Base-by-base conservation (phyloP, 2,329 filamentous ascomycete species). In the Magnaporthiopsis incrustans region DNA sequence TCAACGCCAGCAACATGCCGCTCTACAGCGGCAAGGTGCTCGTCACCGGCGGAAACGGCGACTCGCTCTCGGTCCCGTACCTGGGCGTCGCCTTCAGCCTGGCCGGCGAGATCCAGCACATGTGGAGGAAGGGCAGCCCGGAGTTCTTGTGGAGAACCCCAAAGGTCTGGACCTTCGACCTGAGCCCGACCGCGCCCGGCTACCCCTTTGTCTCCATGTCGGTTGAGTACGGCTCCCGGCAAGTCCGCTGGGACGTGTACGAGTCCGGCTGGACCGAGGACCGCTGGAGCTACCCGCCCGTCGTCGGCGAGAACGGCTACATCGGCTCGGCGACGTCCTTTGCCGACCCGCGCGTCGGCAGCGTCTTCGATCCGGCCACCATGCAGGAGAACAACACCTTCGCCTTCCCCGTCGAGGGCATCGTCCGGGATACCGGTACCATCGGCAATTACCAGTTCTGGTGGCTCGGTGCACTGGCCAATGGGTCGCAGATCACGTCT, bases 401-500 rank as follows among this genome's bases (percentile, higher is more conserved):
- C 11, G 14, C 32, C 33, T 26, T 44, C n/a, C 59, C 59, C 33
- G 14, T 60, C 25, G 22, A 35, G 22, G 25, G 33, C 25, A 22
- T 25, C 22, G 22, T 53, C 6, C 44, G 44, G 7, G 3, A 22
- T 7, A 53, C 8, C 44, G 44, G 44, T 10, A 25, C 2, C 18
- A 53, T 53, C 18, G 44, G 44, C 44, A 10, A 4, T 4, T 53
- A 53, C 44, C 44, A 14, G 30, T 60, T 60, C 58, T 65, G 64
- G 65, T 68, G 67, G 66, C 61, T 67, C 8, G 67, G 67, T 35
- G 61, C 63, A 2, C 56, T 68, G n/a, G 66, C 63, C 59, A 67
- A 68, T 59, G 66, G 76, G 70, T 35, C 78, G 73, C 66, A 68
- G 68, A 59, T 70, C 73, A 30, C 70, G 73, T 38, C 74, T 73